These are phyloP conservation scores for Chlorella sp. DNA, from an alignment of 139 green algal species.

Conservation along the genomic window DNA sequence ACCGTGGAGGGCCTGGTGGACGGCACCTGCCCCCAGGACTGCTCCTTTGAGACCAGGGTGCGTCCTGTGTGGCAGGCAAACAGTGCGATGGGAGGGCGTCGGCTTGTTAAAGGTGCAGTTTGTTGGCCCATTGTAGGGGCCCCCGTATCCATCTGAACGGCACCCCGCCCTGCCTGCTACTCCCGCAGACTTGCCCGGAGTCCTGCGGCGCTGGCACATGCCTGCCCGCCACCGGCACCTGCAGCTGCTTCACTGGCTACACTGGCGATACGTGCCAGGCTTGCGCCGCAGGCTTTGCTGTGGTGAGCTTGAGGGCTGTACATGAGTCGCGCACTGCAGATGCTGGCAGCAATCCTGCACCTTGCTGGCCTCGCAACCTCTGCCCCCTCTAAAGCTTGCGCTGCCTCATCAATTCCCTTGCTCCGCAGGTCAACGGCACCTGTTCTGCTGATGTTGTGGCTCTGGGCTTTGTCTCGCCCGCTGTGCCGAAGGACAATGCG, in stretches of 20 bases:
- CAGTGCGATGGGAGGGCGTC: no score
- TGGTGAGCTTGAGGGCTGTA: neutral
- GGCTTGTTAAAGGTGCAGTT: no score
- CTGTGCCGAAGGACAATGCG: neutral
- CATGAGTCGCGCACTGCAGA: no score
- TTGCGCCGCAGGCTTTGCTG: constrained; percentile 47
- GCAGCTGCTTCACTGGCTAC: constrained; percentile 53
- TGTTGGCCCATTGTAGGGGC: no score
- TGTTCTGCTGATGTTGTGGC: constrained; percentile 34
- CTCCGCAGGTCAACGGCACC: neutral
- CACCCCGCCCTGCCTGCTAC: no score
- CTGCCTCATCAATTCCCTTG: no score
- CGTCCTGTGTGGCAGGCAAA: neutral
- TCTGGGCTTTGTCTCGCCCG: constrained; percentile 6
- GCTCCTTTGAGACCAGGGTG: constrained; percentile 41
- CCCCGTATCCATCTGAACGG: no score
- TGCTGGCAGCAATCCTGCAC: no score
- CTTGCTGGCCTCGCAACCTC: no score
- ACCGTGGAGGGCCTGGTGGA: constrained; percentile 20
- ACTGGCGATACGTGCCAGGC: constrained; percentile 34
- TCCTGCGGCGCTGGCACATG: constrained; percentile 21
- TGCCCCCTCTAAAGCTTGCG: no score
- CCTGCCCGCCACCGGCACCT: constrained; percentile 42
- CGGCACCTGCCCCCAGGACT: constrained; percentile 60
- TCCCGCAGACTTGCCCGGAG: constrained; percentile 39